Evolutionary conservation across 2,329 filamentous ascomycete species (phyloP), one percentile per base, ranked within the genome.

Genomic region (Xylariaceae sp.): DNA sequence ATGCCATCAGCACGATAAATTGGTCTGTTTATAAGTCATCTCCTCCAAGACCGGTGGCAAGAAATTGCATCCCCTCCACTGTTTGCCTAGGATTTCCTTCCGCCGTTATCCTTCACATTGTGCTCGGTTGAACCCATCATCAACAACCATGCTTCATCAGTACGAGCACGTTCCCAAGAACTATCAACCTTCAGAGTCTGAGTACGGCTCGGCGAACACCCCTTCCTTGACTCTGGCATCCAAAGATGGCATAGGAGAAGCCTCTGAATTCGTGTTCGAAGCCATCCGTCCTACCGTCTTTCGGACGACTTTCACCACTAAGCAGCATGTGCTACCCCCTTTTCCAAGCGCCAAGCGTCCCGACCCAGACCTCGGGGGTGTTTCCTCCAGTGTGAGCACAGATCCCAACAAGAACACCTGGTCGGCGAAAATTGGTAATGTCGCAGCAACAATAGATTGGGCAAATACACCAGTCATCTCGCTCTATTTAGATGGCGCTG

Each of bases 251-350:
- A 34, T 43, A 16, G 61, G 69, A 2, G 62, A 57, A 19, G 49
- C 67, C 0, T 77, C 79, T 44, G 61, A 71, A 13, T 87, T 87
- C 56, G 69, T 69, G 0, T 85, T 87, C 47, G 78, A 86, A 55
- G 70, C 76, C 0, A 52, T 87, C 22, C 71, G 74, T 13, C 67
- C 73, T 16, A 82, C 81, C 38, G 64, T 87, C 13, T 88, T 87
- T 62, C 70, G 83, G 32, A 84, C 83, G 2, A 82, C 79, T 0
- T 87, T 87, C 55, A 73, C 75, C 1, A 82, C 83, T 0, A 54
- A 68, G 12, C 68, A 71, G 2, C 82, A 87, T 53, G 78, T 78
- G 6, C 57, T 85, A 2, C 80, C 84, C 19, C 83, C 83, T 2
- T 78, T 79, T 52, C 83, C 83, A 7, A 83, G 79, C 41, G 70